Base-by-base conservation (phyloP, 352 stramenopile genomes). In the Phytophthora fragariaefolia region DNA sequence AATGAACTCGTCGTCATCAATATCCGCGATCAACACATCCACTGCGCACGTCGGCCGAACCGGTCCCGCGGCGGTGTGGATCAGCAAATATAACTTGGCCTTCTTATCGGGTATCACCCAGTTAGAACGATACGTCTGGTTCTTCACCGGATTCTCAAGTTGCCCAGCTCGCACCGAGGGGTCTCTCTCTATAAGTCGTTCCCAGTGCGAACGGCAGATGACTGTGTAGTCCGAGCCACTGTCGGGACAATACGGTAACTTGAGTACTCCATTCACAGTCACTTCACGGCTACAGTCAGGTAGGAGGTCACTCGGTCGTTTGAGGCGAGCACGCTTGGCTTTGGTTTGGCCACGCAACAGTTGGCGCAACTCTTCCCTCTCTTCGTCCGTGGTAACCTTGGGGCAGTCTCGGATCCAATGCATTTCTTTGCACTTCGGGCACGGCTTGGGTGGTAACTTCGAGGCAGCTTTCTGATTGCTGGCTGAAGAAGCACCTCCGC, bases 61-160 rank as follows among this genome's bases (percentile, higher is more conserved):
- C 1, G 40, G 50, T 20, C 50, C 40, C 6, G 46, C 46, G 34
- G 46, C 57, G 6, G 59, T 67, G 43, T 67, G 59, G 22, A 67
- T 67, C 23, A 42, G 40, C 40, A 60, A 17, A 32, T 59, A 22
- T 1, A 56, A 9, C 5, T 27, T 56, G 10, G 45, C 13, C 43
- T 56, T 66, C 23, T 40, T 18, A 6, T 32, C 18, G 4, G 50
- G 26, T 1, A 6, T 56, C 30, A 59, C 40, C 23, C 15, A 23
- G 3, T 1, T 48, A 2, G 26, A 20, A 20, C 53, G 47, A n/a
- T 51, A 64, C 0, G 47, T 43, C 23, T 55, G 54, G 34, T 32
- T 64, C 6, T 18, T 9, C 2, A 59, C 12, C 1, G 53, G 53
- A 7, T 28, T 15, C 3, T 63, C 45, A 0, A 69, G 17, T 23